phyloP scores from a whole-genome alignment of 83 land plant genomes.

The Picea mariana region DNA sequence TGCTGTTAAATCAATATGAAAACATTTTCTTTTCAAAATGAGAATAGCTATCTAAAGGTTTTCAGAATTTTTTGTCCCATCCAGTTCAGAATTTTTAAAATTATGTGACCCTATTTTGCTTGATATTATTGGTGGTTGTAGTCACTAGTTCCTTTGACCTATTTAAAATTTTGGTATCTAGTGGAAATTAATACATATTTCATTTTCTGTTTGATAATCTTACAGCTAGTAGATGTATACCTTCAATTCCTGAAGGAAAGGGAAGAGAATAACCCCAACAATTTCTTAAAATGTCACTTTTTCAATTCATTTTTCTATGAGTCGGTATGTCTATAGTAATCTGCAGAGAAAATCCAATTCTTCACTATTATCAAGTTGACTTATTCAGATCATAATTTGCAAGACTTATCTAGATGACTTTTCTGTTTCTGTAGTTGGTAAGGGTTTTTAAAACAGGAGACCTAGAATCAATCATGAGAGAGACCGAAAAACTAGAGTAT shows the following conservation, averaged over 20 bases:
- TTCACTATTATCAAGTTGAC: background rate
- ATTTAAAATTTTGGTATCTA: background rate
- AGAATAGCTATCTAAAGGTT: background rate
- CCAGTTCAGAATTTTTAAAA: constrained; percentile 27
- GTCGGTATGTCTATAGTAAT: constrained; percentile 18
- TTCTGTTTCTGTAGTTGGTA: background rate
- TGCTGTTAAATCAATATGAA: background rate
- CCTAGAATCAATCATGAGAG: too few species aligned
- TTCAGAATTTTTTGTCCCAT: background rate
- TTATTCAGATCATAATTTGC: background rate
- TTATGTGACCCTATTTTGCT: constrained; percentile 23
- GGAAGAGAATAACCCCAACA: constrained; percentile 22
- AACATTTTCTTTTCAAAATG: background rate
- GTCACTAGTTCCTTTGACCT: too few species aligned
- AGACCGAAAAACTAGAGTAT: background rate
- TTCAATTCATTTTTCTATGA: constrained; percentile 42
- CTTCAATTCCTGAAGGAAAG: constrained; percentile 41
- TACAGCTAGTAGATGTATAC: constrained; percentile 38
- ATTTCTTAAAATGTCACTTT: constrained; percentile 35
- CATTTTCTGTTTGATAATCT: background rate
- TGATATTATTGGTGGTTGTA: background rate
- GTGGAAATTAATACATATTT: background rate
- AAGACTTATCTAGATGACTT: background rate
- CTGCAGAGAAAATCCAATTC: constrained; percentile 12
- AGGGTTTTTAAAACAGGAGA: background rate